A percentile compares a stretch with the other conserved stretches of the same genome.
phyloP scores from a whole-genome alignment of 371 early-diverging fungal genomes.

The Mortierella sp. region DNA sequence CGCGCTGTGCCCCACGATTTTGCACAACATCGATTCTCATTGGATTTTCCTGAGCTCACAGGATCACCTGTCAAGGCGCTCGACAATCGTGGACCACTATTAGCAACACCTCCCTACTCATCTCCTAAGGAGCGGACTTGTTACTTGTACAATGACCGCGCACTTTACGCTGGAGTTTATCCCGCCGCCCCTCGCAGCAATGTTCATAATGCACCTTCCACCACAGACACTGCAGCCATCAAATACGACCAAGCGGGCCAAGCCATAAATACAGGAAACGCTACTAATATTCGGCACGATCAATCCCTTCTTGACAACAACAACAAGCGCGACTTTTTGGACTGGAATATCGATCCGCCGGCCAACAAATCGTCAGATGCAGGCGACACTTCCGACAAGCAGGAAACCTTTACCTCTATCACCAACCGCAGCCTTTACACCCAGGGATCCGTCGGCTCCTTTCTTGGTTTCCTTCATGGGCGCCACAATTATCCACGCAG shows the following conservation, averaged over 20 bases:
- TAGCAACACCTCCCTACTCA: conserved; percentile 3
- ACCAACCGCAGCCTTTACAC: neutral
- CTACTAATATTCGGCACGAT: too few relatives aligned
- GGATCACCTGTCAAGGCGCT: neutral
- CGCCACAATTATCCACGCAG: neutral
- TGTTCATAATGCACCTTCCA: neutral
- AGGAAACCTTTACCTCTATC: neutral
- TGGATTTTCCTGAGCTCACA: neutral
- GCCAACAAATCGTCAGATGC: neutral
- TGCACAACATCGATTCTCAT: neutral
- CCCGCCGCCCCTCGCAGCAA: neutral
- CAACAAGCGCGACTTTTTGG: neutral
- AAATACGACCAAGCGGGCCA: neutral
- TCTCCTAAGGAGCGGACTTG: neutral
- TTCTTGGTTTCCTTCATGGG: neutral
- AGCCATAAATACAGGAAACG: neutral
- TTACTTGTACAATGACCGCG: neutral
- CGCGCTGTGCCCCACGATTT: neutral
- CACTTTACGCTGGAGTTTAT: neutral
- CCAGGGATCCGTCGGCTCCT: neutral
- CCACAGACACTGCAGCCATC: neutral
- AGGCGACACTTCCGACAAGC: neutral
- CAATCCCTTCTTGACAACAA: too few relatives aligned
- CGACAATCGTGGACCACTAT: neutral
- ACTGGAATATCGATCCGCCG: neutral